Percentiles rank a stretch among this genome's conserved stretches.
Conservation (phyloP, 2,329 filamentous ascomycete species). For the Monosporascus sp. region DNA sequence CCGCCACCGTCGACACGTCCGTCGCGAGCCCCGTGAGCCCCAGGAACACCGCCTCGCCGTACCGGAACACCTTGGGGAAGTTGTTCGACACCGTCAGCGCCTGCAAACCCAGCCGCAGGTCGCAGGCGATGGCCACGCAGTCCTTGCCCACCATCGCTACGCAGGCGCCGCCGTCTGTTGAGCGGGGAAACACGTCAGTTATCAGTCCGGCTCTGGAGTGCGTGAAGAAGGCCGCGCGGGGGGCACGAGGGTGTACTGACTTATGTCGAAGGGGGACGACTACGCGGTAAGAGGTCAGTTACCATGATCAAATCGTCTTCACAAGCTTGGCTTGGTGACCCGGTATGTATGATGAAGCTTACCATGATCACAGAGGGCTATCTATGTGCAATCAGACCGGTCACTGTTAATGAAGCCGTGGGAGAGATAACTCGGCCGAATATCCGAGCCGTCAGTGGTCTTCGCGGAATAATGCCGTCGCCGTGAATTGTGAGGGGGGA, state of each 20-base stretch:
- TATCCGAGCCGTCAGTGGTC: not conserved
- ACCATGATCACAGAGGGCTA: conserved; percentile 22
- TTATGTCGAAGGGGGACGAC: conserved; percentile 94
- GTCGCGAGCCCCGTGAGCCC: conserved; percentile 95
- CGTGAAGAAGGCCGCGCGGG: conserved; percentile 6
- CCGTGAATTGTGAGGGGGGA: not conserved
- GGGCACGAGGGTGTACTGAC: conserved; percentile 45
- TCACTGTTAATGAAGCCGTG: conserved; percentile 5
- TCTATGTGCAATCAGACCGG: too few species aligned
- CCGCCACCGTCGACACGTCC: conserved; percentile 88
- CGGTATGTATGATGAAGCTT: conserved; percentile 14
- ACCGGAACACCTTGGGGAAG: conserved; percentile 99
- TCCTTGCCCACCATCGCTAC: conserved; percentile 99
- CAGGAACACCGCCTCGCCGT: conserved; percentile 82
- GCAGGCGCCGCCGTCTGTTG: conserved; percentile 77
- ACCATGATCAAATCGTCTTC: conserved; percentile 22
- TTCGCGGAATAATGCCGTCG: not conserved
- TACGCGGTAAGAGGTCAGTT: conserved; percentile 33
- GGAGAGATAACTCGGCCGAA: conserved; percentile 5
- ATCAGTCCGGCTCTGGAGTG: conserved; percentile 1
- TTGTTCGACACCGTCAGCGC: conserved; percentile 97
- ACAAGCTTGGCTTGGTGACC: conserved; percentile 5
- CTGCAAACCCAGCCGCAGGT: conserved; percentile 95
- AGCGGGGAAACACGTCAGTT: not conserved
- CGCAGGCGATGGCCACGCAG: conserved; percentile 98